Evolutionary conservation across 1,284 basidiomycete species (phyloP).

Genomic region (Malassezia pachydermatis): DNA sequence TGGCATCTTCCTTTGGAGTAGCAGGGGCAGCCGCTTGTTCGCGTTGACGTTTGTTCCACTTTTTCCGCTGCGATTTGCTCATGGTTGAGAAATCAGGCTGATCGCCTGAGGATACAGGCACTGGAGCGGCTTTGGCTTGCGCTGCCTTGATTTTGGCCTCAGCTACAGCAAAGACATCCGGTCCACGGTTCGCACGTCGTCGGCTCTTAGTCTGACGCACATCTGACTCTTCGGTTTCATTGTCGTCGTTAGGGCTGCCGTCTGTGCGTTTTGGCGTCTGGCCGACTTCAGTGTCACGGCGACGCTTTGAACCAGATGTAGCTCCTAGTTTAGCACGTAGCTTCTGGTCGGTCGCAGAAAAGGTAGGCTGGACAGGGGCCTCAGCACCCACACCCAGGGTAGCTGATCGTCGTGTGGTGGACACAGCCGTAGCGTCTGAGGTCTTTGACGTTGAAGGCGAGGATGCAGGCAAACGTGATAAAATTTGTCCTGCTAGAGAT

Average conservation of each 20-base stretch:
- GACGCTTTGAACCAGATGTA: constrained; percentile 13
- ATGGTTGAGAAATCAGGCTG: constrained; percentile 21
- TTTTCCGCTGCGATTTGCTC: constrained; percentile 36
- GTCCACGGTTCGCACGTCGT: neutral
- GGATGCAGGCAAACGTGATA: constrained; percentile 24
- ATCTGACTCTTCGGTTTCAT: constrained; percentile 12
- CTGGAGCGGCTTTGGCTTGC: constrained; percentile 17
- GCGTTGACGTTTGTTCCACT: constrained; percentile 31
- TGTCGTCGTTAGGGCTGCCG: neutral
- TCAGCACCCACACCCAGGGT: constrained; percentile 34
- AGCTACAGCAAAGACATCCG: constrained; percentile 14
- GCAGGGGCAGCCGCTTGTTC: constrained; percentile 3
- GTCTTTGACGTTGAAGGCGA: constrained; percentile 1
- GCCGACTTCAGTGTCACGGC: neutral
- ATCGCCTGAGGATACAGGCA: too few relatives aligned
- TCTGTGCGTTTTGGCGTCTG: neutral
- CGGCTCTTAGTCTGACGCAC: neutral
- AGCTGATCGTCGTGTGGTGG: constrained; percentile 20
- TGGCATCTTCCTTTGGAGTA: neutral
- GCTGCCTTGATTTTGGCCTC: constrained; percentile 17
- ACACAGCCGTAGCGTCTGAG: neutral
- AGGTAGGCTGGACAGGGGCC: neutral
- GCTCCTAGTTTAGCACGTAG: constrained; percentile 25
- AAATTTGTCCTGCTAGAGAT: constrained; percentile 32
- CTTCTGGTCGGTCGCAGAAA: constrained; percentile 23